phyloP scores from a whole-genome alignment of 2,329 filamentous ascomycete species.

The Colletotrichum eremochloae region DNA sequence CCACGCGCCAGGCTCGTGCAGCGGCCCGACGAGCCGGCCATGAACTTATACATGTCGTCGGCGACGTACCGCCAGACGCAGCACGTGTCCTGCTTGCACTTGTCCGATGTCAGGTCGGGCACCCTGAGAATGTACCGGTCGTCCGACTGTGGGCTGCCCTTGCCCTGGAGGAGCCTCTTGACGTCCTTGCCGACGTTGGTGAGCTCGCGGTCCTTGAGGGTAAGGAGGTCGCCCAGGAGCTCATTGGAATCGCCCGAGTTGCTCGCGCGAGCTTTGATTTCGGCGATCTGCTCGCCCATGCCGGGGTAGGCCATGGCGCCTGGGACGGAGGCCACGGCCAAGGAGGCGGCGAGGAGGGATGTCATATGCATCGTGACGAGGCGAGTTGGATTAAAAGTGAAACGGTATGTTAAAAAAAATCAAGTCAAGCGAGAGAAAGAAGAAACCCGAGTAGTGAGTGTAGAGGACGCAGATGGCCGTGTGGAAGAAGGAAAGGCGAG shows the following conservation, averaged over 20 bases:
- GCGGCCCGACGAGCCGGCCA: conserved; percentile 54
- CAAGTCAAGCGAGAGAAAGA: background rate
- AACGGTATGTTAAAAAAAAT: background rate
- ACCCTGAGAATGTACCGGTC: conserved; percentile 42
- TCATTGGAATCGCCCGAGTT: conserved; percentile 38
- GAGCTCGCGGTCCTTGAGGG: conserved; percentile 39
- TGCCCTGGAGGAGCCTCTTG: conserved; percentile 42
- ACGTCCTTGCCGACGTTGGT: conserved; percentile 42
- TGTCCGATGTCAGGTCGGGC: conserved; percentile 46
- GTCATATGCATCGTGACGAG: conserved; percentile 36
- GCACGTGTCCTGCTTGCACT: conserved; percentile 57
- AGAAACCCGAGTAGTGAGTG: conserved; percentile 10
- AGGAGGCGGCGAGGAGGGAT: conserved; percentile 38
- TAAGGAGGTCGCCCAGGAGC: conserved; percentile 44
- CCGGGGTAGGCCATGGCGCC: conserved; percentile 41
- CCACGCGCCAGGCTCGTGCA: conserved; percentile 60
- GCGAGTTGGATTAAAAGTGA: background rate
- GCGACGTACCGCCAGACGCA: conserved; percentile 61
- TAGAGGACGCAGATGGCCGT: conserved; percentile 8
- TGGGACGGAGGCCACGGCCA: conserved; percentile 37
- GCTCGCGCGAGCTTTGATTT: conserved; percentile 41
- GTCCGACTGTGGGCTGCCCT: conserved; percentile 42
- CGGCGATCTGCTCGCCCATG: conserved; percentile 41
- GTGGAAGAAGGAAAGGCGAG: conserved; percentile 9
- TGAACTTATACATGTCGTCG: conserved; percentile 54